Base-by-base conservation (phyloP, 768 basidiomycete species). In the Tylopilus intermedius region DNA sequence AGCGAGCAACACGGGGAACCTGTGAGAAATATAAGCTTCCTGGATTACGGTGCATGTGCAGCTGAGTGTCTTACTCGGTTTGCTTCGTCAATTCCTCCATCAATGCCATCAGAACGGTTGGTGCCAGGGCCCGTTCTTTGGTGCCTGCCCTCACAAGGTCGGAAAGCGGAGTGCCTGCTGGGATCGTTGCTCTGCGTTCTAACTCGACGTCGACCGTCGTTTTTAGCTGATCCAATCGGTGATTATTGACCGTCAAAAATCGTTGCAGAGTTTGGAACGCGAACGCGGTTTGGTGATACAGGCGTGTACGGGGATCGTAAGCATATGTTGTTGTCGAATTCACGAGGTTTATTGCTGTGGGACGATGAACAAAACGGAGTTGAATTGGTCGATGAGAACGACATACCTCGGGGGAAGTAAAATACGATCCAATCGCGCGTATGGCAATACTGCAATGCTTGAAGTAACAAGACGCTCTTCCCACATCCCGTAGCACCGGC, bases 1-100 rank as follows among this genome's bases (percentile, higher is more conserved):
- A 0, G 92, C 93, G 29, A 94, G 71, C 6, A 96, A 65, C 2
- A 95, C 86, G 0, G 91, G 91, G 61, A 76, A 73, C 41, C 90
- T 93, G 53, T 9, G 49, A 21, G 46, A 46, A 24, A 15, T 48
- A 50, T 47, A 43, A 37, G 45, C 21, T 30, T 30, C 2, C 8
- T 14, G 24, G 33, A 32, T 15, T 4, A 14, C n/a, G 18, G 9
- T 1, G 8, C 37, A 29, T 41, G 1, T n/a, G 15, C 3, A 38
- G 22, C 4, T 5, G 3, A 24, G 18, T 1, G 24, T 68, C 81
- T 59, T 50, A 93, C 87, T 76, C 64, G 2, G 73, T 81, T 63
- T 94, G 92, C 39, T 62, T 65, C 18, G 80, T 79, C 5, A 95
- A 67, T 57, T 83, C 79, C 14, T 70, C 71, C 65, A 94, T 70